Evolutionary conservation across 2,329 filamentous ascomycete species (phyloP), one percentile per base, ranked within the genome.

Genomic region (Claviceps africana): DNA sequence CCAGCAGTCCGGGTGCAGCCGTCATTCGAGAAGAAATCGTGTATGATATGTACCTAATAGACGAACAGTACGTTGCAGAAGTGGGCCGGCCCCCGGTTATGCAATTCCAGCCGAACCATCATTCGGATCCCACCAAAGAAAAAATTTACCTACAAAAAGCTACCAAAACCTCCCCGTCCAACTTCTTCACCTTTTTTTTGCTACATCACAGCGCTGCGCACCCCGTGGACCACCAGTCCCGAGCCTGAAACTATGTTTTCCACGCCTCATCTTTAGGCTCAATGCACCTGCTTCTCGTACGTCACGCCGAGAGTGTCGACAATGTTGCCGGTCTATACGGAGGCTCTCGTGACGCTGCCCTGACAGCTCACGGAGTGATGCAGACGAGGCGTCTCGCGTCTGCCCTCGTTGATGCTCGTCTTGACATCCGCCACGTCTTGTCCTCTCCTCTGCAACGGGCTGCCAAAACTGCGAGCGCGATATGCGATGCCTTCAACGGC

Each of bases 231-330:
- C 33, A 3, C 30, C 1, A 47, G 25, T 25, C 25, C 25, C n/a
- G 4, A 19, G 3, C 17, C 4, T 1, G 37, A 28, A 25, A 43
- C 15, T 21, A 35, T 50, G 47, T 40, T 17, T 31, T 25, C n/a
- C 47, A 46, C 22, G 6, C 15, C 21, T 43, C 21, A 25, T 21
- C 17, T 6, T 9, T 10, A 33, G 22, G 50, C 47, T 13, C 46
- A 46, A 69, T 70, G 66, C 67, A 62, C 55, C 58, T 95, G 52
- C 81, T 89, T 61, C 76, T 95, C 60, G 81, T 95, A 61, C 83
- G 89, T 53, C 89, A 95, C 73, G 89, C 84, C 62, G 89, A 95
- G 71, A 91, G 88, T 17, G 86, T 94, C 57, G 86, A 95, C 69
- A 95, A 95, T 66, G 84, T 93, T 54, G 85, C 84, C 42, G 78